A percentile compares a stretch with the other conserved stretches of the same genome.
Evolutionary conservation across 75 land plant species (phyloP).

Genomic region (Chamaecyparis obtusa): DNA sequence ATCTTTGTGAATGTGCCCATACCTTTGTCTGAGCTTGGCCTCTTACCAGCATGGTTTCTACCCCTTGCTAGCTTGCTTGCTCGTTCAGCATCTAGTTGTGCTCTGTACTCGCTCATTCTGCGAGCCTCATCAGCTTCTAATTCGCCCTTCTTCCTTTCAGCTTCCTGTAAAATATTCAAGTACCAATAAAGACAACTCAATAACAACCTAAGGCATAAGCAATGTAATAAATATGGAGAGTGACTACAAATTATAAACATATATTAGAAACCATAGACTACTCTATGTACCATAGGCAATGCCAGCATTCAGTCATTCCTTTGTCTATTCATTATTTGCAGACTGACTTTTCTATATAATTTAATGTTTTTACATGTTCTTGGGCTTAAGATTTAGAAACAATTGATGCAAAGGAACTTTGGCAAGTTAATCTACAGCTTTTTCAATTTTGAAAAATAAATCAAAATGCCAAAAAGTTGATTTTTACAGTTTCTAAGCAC

Average conservation of each 20-base stretch:
- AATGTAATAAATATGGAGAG: not conserved
- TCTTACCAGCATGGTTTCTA: constrained; percentile 63
- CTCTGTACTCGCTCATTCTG: constrained; percentile 94
- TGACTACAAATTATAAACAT: not conserved
- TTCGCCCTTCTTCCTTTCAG: constrained; percentile 77
- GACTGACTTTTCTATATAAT: not conserved
- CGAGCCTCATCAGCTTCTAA: constrained; percentile 86
- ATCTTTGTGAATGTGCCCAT: not conserved
- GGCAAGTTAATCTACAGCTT: not conserved
- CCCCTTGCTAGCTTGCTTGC: constrained; percentile 86
- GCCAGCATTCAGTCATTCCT: not conserved
- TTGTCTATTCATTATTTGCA: not conserved
- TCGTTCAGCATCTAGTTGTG: constrained; percentile 96
- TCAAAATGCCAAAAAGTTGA: not conserved
- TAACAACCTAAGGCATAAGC: not conserved
- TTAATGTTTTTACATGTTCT: not conserved
- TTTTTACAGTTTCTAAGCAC: constrained; percentile 1
- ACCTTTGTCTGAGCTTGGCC: constrained; percentile 46
- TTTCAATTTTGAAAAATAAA: not conserved
- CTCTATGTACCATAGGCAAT: not conserved
- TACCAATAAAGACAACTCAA: constrained; percentile 2
- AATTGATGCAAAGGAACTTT: not conserved
- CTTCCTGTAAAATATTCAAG: constrained; percentile 48
- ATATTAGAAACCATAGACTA: not conserved
- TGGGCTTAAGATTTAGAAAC: not conserved